These are phyloP conservation scores for Schrenkiella parvula DNA, from an alignment of 345 rosid genomes.

Conservation along the genomic window DNA sequence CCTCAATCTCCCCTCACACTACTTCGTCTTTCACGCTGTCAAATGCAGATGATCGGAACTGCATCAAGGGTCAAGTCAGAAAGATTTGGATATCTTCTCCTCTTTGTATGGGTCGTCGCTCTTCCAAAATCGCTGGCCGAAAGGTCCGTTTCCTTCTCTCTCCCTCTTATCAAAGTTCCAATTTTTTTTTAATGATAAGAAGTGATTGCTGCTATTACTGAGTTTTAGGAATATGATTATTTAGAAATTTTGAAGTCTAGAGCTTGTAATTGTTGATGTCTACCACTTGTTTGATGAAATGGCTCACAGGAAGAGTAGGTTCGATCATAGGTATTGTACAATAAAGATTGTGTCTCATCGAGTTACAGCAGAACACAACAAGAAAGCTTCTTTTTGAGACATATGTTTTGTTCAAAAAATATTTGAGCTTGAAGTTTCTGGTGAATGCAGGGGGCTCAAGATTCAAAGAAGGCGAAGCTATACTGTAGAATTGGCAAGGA, in stretches of 20 bases:
- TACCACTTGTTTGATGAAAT: conserved; percentile 22
- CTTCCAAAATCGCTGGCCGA: conserved; percentile 83
- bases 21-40: conserved; percentile 18
- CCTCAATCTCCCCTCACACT: conserved; percentile 36
- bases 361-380: not conserved
- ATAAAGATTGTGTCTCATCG: no score
- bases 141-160: conserved; percentile 42
- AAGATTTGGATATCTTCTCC: conserved; percentile 61
- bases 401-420: not conserved
- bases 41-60: conserved; percentile 17
- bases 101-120: conserved; percentile 86
- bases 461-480: conserved; percentile 80
- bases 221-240: not conserved
- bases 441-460: conserved; percentile 69
- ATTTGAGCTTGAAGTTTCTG: conserved; percentile 12
- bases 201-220: not conserved
- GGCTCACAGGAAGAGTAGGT: not conserved
- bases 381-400: not conserved
- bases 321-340: not conserved
- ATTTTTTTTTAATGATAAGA: not conserved
- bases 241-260: not conserved
- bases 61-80: conserved; percentile 32
- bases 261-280: not conserved
- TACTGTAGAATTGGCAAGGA: conserved; percentile 80
- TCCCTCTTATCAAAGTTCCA: not conserved